phyloP scores from a whole-genome alignment of 1,284 basidiomycete species.

The Thecaphora frezii region DNA sequence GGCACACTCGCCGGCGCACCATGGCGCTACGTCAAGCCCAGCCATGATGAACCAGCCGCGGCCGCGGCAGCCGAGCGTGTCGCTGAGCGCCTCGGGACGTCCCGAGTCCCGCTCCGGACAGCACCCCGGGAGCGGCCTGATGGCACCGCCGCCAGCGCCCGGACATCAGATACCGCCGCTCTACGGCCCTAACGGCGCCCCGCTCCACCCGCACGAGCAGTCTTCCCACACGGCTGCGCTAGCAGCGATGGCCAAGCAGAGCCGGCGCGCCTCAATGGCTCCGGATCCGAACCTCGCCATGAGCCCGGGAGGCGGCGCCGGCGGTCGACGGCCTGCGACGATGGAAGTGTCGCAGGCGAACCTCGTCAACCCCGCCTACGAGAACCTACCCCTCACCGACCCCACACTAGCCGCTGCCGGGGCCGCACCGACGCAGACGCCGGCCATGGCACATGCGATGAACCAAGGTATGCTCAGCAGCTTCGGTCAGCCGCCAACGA shows the following conservation, averaged over 20 bases:
- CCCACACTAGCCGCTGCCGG: conserved; percentile 21
- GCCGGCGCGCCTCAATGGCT: conserved; percentile 22
- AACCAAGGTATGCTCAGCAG: conserved; percentile 1
- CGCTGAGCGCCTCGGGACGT: conserved; percentile 19
- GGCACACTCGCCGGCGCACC: conserved; percentile 28
- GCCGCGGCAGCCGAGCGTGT: conserved; percentile 29
- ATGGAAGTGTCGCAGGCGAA: not conserved
- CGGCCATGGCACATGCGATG: conserved; percentile 21
- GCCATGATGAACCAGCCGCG: conserved; percentile 21
- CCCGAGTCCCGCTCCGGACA: conserved; percentile 32
- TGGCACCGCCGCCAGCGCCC: conserved; percentile 37
- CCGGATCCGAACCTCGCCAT: conserved; percentile 11
- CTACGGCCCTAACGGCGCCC: not conserved
- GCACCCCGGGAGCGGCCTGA: conserved; percentile 20
- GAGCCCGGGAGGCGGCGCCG: not conserved
- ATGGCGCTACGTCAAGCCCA: conserved; percentile 25
- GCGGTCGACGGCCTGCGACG: not conserved
- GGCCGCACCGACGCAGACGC: conserved; percentile 20
- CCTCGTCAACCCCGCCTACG: not conserved
- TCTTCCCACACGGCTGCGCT: conserved; percentile 1
- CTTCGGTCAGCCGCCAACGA: not conserved
- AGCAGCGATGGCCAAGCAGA: conserved; percentile 16
- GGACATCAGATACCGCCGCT: conserved; percentile 10
- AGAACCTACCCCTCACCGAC: conserved; percentile 1
- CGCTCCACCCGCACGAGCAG: conserved; percentile 1